Base-by-base conservation (phyloP, 345 rosid species). In the Lepidium sativum region DNA sequence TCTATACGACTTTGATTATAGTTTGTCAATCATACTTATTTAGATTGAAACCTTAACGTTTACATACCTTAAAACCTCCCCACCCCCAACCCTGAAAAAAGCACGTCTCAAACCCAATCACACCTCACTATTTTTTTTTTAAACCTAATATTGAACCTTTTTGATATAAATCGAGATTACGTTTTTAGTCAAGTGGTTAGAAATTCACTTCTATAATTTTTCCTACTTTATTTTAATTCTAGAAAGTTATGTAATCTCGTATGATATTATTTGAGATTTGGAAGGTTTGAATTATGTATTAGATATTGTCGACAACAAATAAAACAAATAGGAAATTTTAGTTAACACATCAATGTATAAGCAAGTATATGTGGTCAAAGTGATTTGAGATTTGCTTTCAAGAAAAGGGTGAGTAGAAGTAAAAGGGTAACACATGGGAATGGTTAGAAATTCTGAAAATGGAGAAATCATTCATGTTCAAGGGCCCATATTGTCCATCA, bases 381-480 rank as follows among this genome's bases (percentile, higher is more conserved):
- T 72, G 21, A 57, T 52, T 38, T 65, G 49, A 33, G 63, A 18
- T 25, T 41, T 58, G 71, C 6, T 58, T 50, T 25, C 31, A 52
- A 43, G 39, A 49, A 21, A 56, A 20, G 4, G 34, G 15, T 72
- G 67, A 44, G 23, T 58, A 49, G 33, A 55, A 63, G 74, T 69
- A 50, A 73, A 63, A 21, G 61, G 47, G 56, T 54, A 69, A 81
- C 80, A 78, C 78, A 76, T 71, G 79, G 74, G 67, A 50, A 61
- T 59, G 69, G 79, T 55, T 70, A 65, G 67, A 69, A 45, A 72
- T 68, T 72, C 65, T 54, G 55, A 33, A 23, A 48, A 40, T 59
- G 65, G 58, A 62, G 42, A 69, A 42, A 53, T 71, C 73, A 58
- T 33, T 59, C 72, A 71, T 42, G 40, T 52, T 57, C 62, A 73